A percentile compares a stretch with the other conserved stretches of the same genome.
These are phyloP conservation scores for Pseudogymnoascus sp. DNA, from an alignment of 2,329 filamentous ascomycete species.

Conservation along the genomic window DNA sequence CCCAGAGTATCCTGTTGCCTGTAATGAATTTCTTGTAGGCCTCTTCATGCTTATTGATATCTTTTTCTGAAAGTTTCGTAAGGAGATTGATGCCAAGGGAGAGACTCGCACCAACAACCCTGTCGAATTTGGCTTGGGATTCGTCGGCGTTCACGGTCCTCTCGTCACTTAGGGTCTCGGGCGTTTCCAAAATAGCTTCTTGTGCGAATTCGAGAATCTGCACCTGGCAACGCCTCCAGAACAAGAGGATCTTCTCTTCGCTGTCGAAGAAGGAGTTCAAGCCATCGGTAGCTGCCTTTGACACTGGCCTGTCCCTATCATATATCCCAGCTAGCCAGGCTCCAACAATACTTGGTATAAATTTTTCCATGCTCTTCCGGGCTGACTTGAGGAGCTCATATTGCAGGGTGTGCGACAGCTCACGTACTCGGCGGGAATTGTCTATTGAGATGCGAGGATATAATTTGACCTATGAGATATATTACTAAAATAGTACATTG, in stretches of 20 bases:
- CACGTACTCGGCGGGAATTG: slow-evolving; percentile 76
- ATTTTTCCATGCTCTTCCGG: slow-evolving; percentile 75
- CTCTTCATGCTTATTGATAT: slow-evolving; percentile 50
- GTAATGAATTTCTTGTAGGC: slow-evolving; percentile 60
- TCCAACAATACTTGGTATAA: slow-evolving; percentile 68
- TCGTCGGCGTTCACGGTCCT: slow-evolving; percentile 77
- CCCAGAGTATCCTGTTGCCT: slow-evolving; percentile 55
- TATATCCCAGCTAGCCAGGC: slow-evolving; percentile 88
- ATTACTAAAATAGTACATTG: slow-evolving; percentile 31
- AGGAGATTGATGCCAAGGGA: slow-evolving; percentile 48
- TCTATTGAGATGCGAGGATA: slow-evolving; percentile 90
- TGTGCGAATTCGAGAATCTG: slow-evolving; percentile 76
- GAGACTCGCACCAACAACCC: slow-evolving; percentile 55
- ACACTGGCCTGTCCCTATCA: slow-evolving; percentile 71
- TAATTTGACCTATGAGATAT: slow-evolving; percentile 57
- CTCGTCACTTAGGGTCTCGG: slow-evolving; percentile 80
- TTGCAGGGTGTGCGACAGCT: slow-evolving; percentile 73
- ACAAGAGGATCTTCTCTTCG: slow-evolving; percentile 65
- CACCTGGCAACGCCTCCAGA: slow-evolving; percentile 75
- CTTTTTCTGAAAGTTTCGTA: slow-evolving; percentile 38
- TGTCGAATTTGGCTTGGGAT: slow-evolving; percentile 72
- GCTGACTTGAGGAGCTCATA: slow-evolving; percentile 50
- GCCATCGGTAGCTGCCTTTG: slow-evolving; percentile 69
- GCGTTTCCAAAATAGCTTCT: slow-evolving; percentile 71
- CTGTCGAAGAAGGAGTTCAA: slow-evolving; percentile 68